Evolutionary conservation across 108 stramenopile genomes (phyloP), one percentile per base, ranked within the genome.

Genomic region (Epithemia pelagica): DNA sequence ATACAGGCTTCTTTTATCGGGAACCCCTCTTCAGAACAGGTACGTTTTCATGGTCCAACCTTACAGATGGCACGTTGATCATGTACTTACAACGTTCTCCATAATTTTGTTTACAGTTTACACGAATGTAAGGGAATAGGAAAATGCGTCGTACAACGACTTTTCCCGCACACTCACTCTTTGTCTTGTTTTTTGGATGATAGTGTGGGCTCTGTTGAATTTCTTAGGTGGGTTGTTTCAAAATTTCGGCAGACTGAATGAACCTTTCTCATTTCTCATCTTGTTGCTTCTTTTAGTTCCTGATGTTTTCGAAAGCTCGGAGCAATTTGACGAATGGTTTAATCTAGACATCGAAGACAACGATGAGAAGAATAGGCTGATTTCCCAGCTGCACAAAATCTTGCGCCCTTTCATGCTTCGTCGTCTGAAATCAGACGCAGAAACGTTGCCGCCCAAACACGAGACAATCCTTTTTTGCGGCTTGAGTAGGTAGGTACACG

Each of bases 331-430:
- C 66, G 92, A 95, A 65, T 93, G 91, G 92, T 97, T 97, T 79
- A 84, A 94, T 74, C 71, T 94, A 28, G 93, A 91, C 58, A 82
- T 90, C 53, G 92, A 92, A 59, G 79, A 86, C 65, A 85, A 84
- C 32, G 81, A 93, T 37, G 80, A 84, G 15, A 96, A 97, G 80
- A 94, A 98, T 69, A 76, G 80, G n/a, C 89, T 98, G 81, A 97
- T 99, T 69, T 81, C 83, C 26, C 93, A 95, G 71, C 87, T 99
- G 29, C 99, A 99, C 87, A 97, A 96, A 66, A 88, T 99, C 61
- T 82, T 99, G 22, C 84, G 96, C 24, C 97, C 98, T 2, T 99
- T 98, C 73, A 97, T 99, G 96, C 78, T 99, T 25, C 91, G 99
- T 27, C 84, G 99, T 29, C 81, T 98, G 33, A 99, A 99, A 68